These are phyloP conservation scores for Solanum tarijense DNA, from an alignment of 257 asterid species.

Conservation along the genomic window DNA sequence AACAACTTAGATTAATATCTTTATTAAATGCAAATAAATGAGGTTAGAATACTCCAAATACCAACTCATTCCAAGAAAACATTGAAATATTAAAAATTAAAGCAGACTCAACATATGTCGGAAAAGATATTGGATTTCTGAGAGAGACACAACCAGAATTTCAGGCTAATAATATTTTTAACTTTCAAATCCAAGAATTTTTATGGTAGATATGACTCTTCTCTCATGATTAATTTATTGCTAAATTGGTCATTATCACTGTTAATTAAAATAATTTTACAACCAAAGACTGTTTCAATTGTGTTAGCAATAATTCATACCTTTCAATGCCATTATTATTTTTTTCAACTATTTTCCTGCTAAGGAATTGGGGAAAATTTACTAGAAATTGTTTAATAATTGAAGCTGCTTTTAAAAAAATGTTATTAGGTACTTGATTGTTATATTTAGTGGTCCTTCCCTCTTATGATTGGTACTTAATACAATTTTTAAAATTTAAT, in stretches of 20 bases:
- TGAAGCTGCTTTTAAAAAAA: not conserved
- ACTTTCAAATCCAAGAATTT: not conserved
- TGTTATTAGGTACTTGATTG: not conserved
- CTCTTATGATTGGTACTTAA: not conserved
- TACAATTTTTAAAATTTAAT: not conserved
- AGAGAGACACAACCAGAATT: not conserved
- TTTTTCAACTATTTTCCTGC: not conserved
- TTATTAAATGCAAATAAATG: not conserved
- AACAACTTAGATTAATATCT: not conserved
- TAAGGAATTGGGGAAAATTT: not conserved
- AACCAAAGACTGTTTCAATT: not conserved
- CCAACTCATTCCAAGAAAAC: not conserved
- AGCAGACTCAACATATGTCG: not conserved
- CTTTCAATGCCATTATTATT: not conserved
- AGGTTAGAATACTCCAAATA: not conserved
- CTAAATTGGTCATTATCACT: not conserved
- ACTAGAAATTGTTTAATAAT: not conserved
- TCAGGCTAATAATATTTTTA: not conserved
- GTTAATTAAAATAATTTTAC: not conserved
- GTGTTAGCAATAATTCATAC: not conserved
- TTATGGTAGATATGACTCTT: not conserved
- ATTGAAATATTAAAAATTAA: not conserved
- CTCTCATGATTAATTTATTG: not conserved
- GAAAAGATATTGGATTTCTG: not conserved
- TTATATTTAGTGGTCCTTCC: not conserved